phyloP scores from a whole-genome alignment of 2,329 filamentous ascomycete species.

The Thermochaetoides dissita region DNA sequence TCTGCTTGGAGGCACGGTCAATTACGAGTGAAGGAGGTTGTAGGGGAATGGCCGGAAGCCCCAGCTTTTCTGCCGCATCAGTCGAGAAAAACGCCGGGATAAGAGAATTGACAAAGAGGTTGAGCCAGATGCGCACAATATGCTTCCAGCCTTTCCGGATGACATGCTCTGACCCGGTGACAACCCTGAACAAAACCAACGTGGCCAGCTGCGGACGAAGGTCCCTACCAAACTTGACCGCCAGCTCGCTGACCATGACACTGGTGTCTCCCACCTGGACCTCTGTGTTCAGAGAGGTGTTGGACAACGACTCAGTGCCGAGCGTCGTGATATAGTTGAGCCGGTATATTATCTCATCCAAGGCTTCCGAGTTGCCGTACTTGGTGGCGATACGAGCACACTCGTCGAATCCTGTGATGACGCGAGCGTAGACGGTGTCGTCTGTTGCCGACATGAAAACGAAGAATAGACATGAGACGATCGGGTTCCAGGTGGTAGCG shows the following conservation, averaged over 20 bases:
- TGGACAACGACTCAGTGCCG: conserved; percentile 60
- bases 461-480: conserved; percentile 87
- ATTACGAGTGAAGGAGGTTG: conserved; percentile 87
- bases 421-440: conserved; percentile 82
- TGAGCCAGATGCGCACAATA: conserved; percentile 82
- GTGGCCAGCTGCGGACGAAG: conserved; percentile 88
- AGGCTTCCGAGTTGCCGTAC: conserved; percentile 68
- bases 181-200: conserved; percentile 85
- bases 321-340: conserved; percentile 83
- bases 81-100: conserved; percentile 64
- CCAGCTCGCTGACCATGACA: conserved; percentile 97
- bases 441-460: conserved; percentile 99
- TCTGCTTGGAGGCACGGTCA: conserved; percentile 64
- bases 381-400: conserved; percentile 84
- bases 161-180: conserved; percentile 68
- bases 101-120: conserved; percentile 89
- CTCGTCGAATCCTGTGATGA: conserved; percentile 91
- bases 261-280: conserved; percentile 83
- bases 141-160: conserved; percentile 67
- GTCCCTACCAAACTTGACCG: conserved; percentile 87
- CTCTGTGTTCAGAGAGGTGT: conserved; percentile 84
- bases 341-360: conserved; percentile 87
- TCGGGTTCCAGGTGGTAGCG: conserved; percentile 84
- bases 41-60: conserved; percentile 69
- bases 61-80: conserved; percentile 44